Evolutionary conservation across 2,329 filamentous ascomycete species (phyloP).

Genomic region (Xylariaceae sp.): DNA sequence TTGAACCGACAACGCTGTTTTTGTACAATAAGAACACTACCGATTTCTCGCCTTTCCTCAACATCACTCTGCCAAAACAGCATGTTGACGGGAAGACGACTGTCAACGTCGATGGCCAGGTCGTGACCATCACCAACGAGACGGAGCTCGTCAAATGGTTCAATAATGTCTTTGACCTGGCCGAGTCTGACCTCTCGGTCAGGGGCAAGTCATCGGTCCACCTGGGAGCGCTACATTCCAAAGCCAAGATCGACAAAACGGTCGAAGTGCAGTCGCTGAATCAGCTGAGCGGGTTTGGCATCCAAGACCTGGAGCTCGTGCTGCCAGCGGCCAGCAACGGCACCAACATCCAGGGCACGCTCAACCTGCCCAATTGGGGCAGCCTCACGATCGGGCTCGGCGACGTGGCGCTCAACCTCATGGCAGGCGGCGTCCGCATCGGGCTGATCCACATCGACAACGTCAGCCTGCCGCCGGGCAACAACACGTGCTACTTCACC

Average conservation of each 20-base stretch:
- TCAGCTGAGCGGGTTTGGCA: slow-evolving; percentile 30
- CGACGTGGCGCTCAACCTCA: slow-evolving; percentile 37
- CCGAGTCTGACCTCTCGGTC: slow-evolving; percentile 28
- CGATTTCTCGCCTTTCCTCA: slow-evolving; percentile 22
- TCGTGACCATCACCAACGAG: slow-evolving; percentile 29
- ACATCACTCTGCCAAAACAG: slow-evolving; percentile 24
- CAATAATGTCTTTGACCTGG: slow-evolving; percentile 30
- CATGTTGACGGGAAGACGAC: slow-evolving; percentile 29
- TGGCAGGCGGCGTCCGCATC: slow-evolving; percentile 31
- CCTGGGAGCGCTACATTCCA: slow-evolving; percentile 31
- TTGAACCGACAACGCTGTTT: slow-evolving; percentile 31
- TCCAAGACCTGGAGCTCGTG: slow-evolving; percentile 28
- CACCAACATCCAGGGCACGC: slow-evolving; percentile 33
- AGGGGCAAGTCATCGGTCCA: slow-evolving; percentile 29
- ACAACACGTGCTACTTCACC: slow-evolving; percentile 33
- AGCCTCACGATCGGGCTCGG: slow-evolving; percentile 35
- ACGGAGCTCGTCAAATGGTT: slow-evolving; percentile 33
- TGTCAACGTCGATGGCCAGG: slow-evolving; percentile 27
- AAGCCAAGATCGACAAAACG: slow-evolving; percentile 32
- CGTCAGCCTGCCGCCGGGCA: slow-evolving; percentile 32
- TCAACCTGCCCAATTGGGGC: slow-evolving; percentile 38
- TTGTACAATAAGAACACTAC: slow-evolving; percentile 33
- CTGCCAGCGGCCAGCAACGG: slow-evolving; percentile 29
- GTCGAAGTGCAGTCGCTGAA: slow-evolving; percentile 32
- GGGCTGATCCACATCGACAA: slow-evolving; percentile 32